These are phyloP conservation scores for Coemansia sp. DNA, from an alignment of 192 early-diverging fungal species.

Conservation along the genomic window DNA sequence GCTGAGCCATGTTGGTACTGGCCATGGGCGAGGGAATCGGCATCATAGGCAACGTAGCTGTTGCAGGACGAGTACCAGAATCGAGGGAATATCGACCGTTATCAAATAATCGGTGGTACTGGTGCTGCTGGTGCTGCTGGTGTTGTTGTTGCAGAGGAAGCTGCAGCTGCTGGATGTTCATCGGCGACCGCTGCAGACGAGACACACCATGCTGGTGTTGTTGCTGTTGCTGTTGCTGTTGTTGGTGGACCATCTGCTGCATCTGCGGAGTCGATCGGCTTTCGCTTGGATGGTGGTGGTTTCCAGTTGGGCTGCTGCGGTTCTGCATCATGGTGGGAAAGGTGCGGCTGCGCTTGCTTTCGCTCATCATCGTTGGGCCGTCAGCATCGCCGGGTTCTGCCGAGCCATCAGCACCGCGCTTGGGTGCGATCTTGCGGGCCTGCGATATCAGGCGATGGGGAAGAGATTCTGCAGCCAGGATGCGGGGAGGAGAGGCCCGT, in stretches of 20 bases:
- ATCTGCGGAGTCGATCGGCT: constrained; percentile 3
- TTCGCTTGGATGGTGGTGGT: constrained; percentile 8
- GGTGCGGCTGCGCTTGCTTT: constrained; percentile 49
- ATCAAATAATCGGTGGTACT: constrained; percentile 19
- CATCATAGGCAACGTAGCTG: constrained; percentile 22
- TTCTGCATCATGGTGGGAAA: constrained; percentile 33
- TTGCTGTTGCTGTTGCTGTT: constrained; percentile 8
- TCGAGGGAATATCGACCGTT: constrained; percentile 22
- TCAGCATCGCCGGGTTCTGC: constrained; percentile 14
- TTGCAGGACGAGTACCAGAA: constrained; percentile 15
- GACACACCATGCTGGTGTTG: constrained; percentile 4
- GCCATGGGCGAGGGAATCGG: constrained; percentile 28
- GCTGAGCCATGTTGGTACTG: neutral
- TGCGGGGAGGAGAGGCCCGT: constrained; percentile 31
- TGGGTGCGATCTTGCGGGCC: constrained; percentile 47
- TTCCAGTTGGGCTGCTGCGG: constrained; percentile 13
- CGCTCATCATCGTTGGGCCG: constrained; percentile 29
- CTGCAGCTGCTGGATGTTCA: constrained; percentile 4
- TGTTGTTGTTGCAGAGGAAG: constrained; percentile 11
- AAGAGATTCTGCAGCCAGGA: constrained; percentile 36
- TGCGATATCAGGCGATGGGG: constrained; percentile 8
- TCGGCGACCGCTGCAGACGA: constrained; percentile 1
- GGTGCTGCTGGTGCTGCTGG: constrained; percentile 6
- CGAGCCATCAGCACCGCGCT: constrained; percentile 28
- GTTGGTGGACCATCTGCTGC: neutral